Base-by-base conservation (phyloP, 768 basidiomycete genomes). In the Suillus occidentalis region DNA sequence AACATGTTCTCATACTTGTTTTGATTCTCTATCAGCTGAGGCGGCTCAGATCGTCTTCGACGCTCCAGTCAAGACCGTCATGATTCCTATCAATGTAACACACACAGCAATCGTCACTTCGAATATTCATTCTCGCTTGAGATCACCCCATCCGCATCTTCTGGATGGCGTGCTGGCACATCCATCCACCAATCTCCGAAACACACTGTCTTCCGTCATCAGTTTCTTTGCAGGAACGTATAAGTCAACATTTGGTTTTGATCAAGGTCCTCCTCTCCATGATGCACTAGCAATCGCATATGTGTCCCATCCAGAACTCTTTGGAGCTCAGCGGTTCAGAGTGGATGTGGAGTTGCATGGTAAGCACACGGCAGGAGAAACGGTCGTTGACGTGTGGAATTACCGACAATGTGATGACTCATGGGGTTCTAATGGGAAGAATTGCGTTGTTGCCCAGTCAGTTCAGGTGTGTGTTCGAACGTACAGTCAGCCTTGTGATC, bases 51-150 rank as follows among this genome's bases (percentile, higher is more conserved):
- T 95, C 60, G 90, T 95, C 13, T 75, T 94, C 52, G 82, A 94
- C 70, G 82, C 81, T 6, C 88, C 90, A 3, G 80, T 92, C 8
- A 88, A 85, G 78, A 85, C 79, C 36, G 77, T 80, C 18, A 94
- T 94, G 93, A 85, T 94, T 34, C 92, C 92, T 0, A 84, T 97
- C 69, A 95, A 97, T 71, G 90, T 95, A 20, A 92, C 94, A 3
- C 95, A 96, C 73, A 89, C 86, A 0, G 92, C 91, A 4, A 90
- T 96, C 66, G 89, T 92, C 52, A 89, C 86, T 3, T 72, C 77
- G 25, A 70, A 75, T 12, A 77, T 89, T 39, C 89, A 89, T 68
- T 65, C 76, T 0, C 76, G 78, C 25, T 79, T 95, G 3, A 82
- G 92, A 37, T 79, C 83, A 10, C 78, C 82, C 8, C 67, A 80